phyloP scores from a whole-genome alignment of 208 protist species.

The Naegleria lovaniensis region DNA sequence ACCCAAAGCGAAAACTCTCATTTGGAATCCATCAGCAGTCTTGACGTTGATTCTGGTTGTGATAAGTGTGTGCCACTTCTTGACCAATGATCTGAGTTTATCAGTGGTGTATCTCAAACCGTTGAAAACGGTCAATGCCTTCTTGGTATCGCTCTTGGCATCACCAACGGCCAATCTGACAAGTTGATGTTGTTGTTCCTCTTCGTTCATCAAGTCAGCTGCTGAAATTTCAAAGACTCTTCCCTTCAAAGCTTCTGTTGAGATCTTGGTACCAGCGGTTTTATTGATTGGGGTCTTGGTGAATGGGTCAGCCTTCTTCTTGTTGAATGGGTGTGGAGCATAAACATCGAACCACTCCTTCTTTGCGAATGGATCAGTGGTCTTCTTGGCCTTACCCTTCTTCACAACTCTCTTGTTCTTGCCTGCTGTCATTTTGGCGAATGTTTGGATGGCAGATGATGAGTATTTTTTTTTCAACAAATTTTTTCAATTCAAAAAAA shows the following conservation, averaged over 20 bases:
- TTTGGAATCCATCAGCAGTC: constrained; percentile 91
- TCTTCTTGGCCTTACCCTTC: constrained; percentile 62
- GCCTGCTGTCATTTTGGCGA: background rate
- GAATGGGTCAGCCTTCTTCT: constrained; percentile 63
- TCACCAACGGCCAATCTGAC: constrained; percentile 92
- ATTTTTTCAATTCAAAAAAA: background rate
- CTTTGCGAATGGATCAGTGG: constrained; percentile 90
- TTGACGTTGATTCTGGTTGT: constrained; percentile 87
- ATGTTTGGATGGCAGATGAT: background rate
- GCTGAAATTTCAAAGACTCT: constrained; percentile 95
- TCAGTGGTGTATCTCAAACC: constrained; percentile 96
- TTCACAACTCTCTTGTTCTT: constrained; percentile 25
- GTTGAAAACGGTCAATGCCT: constrained; percentile 96
- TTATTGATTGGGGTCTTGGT: constrained; percentile 95
- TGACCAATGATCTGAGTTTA: constrained; percentile 89
- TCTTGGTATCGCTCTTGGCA: constrained; percentile 78
- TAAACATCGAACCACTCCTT: constrained; percentile 99
- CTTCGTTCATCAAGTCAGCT: constrained; percentile 88
- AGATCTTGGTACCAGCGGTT: constrained; percentile 86
- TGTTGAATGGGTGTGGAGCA: constrained; percentile 89
- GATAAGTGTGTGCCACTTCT: constrained; percentile 98
- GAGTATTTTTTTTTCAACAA: constrained; percentile 13
- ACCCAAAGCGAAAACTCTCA: constrained; percentile 94
- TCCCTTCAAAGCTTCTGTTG: constrained; percentile 87
- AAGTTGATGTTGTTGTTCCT: constrained; percentile 86